Base-by-base conservation (phyloP, 1,139 yeast species). In the Saccharomyces hybrid region DNA sequence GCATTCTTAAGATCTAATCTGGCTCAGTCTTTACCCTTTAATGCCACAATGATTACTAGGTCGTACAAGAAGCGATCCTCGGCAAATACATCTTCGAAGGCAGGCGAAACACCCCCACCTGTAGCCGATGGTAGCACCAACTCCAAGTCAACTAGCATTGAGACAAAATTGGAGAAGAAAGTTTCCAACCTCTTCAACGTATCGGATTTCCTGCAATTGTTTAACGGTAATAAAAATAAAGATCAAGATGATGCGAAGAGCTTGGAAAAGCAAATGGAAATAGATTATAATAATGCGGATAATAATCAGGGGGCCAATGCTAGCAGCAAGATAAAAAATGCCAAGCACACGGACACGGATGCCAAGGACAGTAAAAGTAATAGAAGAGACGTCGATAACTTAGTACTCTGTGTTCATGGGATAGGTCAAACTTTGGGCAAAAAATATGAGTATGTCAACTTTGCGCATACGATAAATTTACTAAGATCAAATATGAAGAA, bases 401-500 rank as follows among this genome's bases (percentile, higher is more conserved):
- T 93, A 54, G 80, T 91, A 1, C 74, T 93, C 19, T 93, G 96
- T 60, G 79, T 91, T 49, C 99, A 93, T 70, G 98, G 99, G 0
- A 88, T 93, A 59, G 98, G 98, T 1, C 99, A 93, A 69, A 82
- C 86, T 46, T 75, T 93, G 56, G 95, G 96, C 3, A 81, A 83
- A 53, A 82, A 82, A 62, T 86, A 86, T 61, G 90, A 90, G 59
- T 82, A 88, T 41, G 83, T 90, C 50, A 89, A 89, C 66, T 93
- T 93, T 71, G 84, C 93, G 3, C 96, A 90, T 68, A 89, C 93
- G 28, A 82, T 90, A 54, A 88, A 87, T 63, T 77, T 81, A 29
- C 70, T 90, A 58, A 75, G 97, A 54, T 78, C 79, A 52, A 80
- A 84, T 50, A 76, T 88, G 76, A 83, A 82, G 58, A 70, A 73